Conservation (phyloP, 2,329 filamentous ascomycete species). For the Chaetomium sp. region DNA sequence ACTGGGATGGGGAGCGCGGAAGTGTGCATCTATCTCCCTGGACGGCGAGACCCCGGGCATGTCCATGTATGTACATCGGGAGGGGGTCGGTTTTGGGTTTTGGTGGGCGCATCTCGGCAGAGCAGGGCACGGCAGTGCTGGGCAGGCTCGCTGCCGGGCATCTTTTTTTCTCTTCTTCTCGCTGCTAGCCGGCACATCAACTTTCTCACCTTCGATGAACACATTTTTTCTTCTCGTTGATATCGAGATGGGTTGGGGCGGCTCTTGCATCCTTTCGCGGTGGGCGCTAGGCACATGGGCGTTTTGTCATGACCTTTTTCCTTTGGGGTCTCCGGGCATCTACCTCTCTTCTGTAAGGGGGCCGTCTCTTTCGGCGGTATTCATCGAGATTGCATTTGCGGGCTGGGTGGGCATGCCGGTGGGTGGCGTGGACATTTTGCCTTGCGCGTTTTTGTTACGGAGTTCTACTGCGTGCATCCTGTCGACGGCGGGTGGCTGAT, state of each 20-base stretch:
- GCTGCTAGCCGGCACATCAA: slow-evolving; percentile 13
- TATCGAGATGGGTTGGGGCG: not conserved
- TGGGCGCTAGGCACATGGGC: not conserved
- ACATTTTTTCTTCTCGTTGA: not conserved
- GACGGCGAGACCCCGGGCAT: not conserved
- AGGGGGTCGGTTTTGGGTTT: slow-evolving; percentile 1
- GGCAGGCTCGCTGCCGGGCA: slow-evolving; percentile 3
- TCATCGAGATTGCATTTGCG: slow-evolving; percentile 14
- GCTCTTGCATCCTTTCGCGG: not conserved
- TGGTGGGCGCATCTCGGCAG: not conserved
- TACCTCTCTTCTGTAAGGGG: not conserved
- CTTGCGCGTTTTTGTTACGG: not conserved
- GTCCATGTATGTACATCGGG: slow-evolving; percentile 5
- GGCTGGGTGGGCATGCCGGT: not conserved
- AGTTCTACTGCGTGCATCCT: not conserved
- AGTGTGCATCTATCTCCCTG: not conserved
- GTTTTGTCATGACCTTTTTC: not conserved
- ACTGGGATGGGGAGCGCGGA: slow-evolving; percentile 1
- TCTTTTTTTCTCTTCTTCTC: not conserved
- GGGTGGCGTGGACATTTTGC: not conserved
- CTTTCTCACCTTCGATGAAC: not conserved
- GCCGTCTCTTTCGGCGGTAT: not conserved
- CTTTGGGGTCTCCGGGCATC: not conserved
- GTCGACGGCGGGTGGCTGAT: not conserved
- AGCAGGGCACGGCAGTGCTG: slow-evolving; percentile 1